These are phyloP conservation scores for Zygoascus sp. DNA, from an alignment of 1,139 yeast genomes.

Conservation along the genomic window DNA sequence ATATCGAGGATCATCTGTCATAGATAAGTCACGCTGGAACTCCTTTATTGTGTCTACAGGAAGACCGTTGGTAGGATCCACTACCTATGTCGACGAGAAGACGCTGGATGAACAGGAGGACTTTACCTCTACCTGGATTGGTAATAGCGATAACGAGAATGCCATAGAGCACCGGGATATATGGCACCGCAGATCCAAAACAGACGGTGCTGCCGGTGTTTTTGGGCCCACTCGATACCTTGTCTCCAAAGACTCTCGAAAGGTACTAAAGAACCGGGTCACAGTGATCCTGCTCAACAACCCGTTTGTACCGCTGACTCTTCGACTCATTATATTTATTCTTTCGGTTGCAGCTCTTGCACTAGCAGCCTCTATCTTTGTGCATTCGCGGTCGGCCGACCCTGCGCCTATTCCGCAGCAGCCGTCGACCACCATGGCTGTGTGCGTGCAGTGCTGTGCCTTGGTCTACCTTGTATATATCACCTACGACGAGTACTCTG, in stretches of 20 bases:
- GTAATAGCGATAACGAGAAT: constrained; percentile 5
- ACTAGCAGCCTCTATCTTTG: constrained; percentile 28
- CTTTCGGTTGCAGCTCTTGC: constrained; percentile 31
- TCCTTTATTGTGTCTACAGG: constrained; percentile 20
- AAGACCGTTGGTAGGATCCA: constrained; percentile 16
- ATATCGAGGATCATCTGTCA: not conserved
- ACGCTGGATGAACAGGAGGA: constrained; percentile 23
- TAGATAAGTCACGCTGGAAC: constrained; percentile 21
- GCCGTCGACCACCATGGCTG: constrained; percentile 89
- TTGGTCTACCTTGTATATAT: constrained; percentile 72
- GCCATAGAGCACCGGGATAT: not conserved
- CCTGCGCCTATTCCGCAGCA: constrained; percentile 60
- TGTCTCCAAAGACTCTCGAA: constrained; percentile 33
- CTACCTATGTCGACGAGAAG: constrained; percentile 20
- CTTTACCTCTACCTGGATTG: constrained; percentile 23
- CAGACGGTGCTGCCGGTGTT: constrained; percentile 14
- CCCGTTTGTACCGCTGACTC: constrained; percentile 74
- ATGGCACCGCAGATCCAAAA: not conserved
- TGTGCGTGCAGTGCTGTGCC: constrained; percentile 77
- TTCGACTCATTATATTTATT: constrained; percentile 63
- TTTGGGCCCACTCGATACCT: constrained; percentile 27
- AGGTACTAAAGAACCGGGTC: constrained; percentile 60
- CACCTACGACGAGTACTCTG: constrained; percentile 84
- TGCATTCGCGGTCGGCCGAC: constrained; percentile 31
- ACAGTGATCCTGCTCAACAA: constrained; percentile 60